Evolutionary conservation across 768 basidiomycete species (phyloP).

Genomic region (Lactarius sanguifluus): DNA sequence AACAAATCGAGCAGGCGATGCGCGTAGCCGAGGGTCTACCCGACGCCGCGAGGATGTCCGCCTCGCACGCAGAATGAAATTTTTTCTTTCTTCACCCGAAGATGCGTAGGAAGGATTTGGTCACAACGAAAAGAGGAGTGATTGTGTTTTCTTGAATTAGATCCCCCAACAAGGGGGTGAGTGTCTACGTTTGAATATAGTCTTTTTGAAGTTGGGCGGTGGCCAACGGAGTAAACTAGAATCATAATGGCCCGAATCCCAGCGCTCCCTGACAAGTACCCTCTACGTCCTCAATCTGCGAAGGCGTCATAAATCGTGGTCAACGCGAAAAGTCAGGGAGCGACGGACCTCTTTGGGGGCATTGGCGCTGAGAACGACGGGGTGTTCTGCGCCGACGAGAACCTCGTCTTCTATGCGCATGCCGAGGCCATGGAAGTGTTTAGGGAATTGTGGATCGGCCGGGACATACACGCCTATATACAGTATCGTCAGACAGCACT

Average conservation of each 20-base stretch:
- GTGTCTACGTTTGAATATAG: background rate
- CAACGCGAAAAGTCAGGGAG: background rate
- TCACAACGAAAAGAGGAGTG: background rate
- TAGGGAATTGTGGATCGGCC: slow-evolving; percentile 72
- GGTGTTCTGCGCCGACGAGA: slow-evolving; percentile 59
- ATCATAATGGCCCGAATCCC: slow-evolving; percentile 55
- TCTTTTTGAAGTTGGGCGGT: slow-evolving; percentile 1
- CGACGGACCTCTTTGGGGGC: slow-evolving; percentile 77
- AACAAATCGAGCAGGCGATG: slow-evolving; percentile 56
- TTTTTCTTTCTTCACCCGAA: background rate
- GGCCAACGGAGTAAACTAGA: background rate
- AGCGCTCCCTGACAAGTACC: slow-evolving; percentile 74
- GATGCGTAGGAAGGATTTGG: background rate
- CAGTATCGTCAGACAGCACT: slow-evolving; percentile 14
- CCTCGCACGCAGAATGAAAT: background rate
- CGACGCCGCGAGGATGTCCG: background rate
- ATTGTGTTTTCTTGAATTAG: slow-evolving; percentile 5
- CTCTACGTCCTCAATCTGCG: slow-evolving; percentile 70
- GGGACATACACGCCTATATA: slow-evolving; percentile 83
- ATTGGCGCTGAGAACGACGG: slow-evolving; percentile 61
- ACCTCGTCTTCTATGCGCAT: slow-evolving; percentile 94
- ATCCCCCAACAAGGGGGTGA: background rate
- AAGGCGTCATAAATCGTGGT: background rate
- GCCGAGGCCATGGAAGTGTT: slow-evolving; percentile 85
- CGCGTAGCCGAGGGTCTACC: slow-evolving; percentile 27